Conservation (phyloP, 305 asterid genomes). For the Solanum aculeatissimum region DNA sequence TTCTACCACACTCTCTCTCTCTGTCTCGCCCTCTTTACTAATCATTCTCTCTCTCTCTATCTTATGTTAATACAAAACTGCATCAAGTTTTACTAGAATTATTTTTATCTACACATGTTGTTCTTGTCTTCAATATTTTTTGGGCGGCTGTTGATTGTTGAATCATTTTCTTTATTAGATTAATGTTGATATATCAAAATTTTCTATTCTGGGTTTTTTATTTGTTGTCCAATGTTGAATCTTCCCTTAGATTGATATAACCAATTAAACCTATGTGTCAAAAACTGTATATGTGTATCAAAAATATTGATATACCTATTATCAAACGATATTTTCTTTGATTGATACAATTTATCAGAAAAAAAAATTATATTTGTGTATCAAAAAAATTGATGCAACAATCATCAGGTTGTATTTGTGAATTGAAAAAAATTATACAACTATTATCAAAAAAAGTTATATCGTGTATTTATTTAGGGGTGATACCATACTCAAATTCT, state of each 20-base stretch:
- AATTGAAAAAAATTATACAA: too few species aligned
- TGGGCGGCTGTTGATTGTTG: background rate
- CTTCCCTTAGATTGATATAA: background rate
- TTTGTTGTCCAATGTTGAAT: background rate
- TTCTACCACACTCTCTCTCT: too few species aligned
- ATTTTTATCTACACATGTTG: background rate
- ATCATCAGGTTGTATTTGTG: background rate
- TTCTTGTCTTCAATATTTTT: background rate
- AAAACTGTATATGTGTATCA: background rate
- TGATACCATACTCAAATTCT: background rate
- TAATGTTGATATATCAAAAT: background rate
- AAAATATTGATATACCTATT: background rate
- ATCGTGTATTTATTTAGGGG: background rate
- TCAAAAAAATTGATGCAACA: background rate
- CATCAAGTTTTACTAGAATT: too few species aligned
- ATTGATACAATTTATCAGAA: background rate
- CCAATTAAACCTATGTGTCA: background rate
- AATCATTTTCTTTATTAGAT: background rate
- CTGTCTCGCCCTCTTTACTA: too few species aligned
- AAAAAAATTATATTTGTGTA: background rate
- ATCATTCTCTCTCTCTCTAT: too few species aligned
- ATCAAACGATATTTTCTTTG: background rate
- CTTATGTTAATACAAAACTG: too few species aligned
- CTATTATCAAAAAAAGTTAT: background rate
- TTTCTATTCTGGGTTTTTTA: background rate